Evolutionary conservation across 352 stramenopile genomes (phyloP), one percentile per base, ranked within the genome.

Genomic region (Phytophthora sojae): DNA sequence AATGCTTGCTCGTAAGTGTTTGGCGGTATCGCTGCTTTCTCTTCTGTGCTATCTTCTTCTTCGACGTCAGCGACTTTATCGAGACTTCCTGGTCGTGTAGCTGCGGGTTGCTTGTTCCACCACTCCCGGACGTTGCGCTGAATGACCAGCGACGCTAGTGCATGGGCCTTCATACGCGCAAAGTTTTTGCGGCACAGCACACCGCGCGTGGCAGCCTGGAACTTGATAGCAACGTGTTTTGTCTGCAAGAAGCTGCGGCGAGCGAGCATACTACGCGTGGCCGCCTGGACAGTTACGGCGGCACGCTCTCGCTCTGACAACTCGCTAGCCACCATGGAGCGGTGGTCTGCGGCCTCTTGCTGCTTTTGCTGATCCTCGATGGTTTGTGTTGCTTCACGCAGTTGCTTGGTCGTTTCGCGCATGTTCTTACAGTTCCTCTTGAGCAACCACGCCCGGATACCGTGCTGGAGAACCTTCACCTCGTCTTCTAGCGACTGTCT

Each of bases 371-470:
- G 79, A 21, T 88, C 69, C 49, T 86, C 69, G n/a, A 93, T 89
- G 69, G 50, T 91, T 26, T 79, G 78, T 3, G 87, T 79, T 1
- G 85, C 87, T 80, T 95, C 90, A 23, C 95, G 82, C 5, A 97
- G 71, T 30, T 84, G 79, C 57, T 91, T 91, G 30, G 92, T 96
- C 21, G 92, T 91, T 56, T 97, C 90, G 19, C 90, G 85, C 85
- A 97, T 94, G 58, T 91, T 93, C 25, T 86, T 87, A 64, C 91
- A 97, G 66, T 96, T 97, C 26, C 91, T 86, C 21, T 91, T 90
- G 19, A 97, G 80, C 35, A 98, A 58, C 93, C 93, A 98, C 7
- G 81, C 81, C 0, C 89, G 85, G 19, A 97, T 88, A 52, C 97
- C 97, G 57, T 91, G 80, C 67, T 97, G 90, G 35, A 98, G 82